These are phyloP conservation scores for Tephrocybe sp. DNA, from an alignment of 768 basidiomycete genomes.

Conservation along the genomic window DNA sequence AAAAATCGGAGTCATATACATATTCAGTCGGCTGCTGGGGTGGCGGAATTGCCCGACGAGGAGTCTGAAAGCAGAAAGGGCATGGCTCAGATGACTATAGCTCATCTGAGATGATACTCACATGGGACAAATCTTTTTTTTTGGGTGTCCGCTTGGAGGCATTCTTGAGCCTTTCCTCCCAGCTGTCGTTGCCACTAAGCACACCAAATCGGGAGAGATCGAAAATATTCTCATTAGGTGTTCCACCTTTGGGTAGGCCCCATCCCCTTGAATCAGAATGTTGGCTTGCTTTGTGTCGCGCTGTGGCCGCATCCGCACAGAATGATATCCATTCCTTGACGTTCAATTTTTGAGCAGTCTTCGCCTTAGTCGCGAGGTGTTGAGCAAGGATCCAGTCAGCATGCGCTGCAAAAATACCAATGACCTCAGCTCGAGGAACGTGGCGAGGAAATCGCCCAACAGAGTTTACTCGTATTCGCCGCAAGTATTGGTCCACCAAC, in stretches of 20 bases:
- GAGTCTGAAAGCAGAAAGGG: too few relatives aligned
- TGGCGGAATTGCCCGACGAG: too few relatives aligned
- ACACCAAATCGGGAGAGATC: slow-evolving; percentile 33
- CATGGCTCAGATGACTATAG: too few relatives aligned
- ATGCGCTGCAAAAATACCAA: slow-evolving; percentile 51
- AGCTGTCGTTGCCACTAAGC: slow-evolving; percentile 20
- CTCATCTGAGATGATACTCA: too few relatives aligned
- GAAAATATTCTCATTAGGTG: slow-evolving; percentile 12
- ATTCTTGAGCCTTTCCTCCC: slow-evolving; percentile 26
- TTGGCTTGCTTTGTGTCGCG: slow-evolving; percentile 30
- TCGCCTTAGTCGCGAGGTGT: slow-evolving; percentile 31
- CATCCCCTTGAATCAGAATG: slow-evolving; percentile 32
- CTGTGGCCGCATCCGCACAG: slow-evolving; percentile 29
- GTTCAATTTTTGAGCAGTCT: slow-evolving; percentile 34
- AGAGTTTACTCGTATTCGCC: slow-evolving; percentile 19
- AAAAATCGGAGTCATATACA: slow-evolving; percentile 59
- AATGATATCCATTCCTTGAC: slow-evolving; percentile 49
- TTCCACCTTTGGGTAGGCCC: slow-evolving; percentile 32
- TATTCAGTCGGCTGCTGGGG: slow-evolving; percentile 13
- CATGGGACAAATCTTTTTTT: too few relatives aligned
- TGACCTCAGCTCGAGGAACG: slow-evolving; percentile 52
- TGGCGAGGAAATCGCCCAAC: slow-evolving; percentile 44
- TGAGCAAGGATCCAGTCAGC: slow-evolving; percentile 60
- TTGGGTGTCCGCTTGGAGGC: slow-evolving; percentile 9
- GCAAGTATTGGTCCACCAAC: slow-evolving; percentile 45